Evolutionary conservation across 768 basidiomycete species (phyloP).

Genomic region (Leccinum variicolor): DNA sequence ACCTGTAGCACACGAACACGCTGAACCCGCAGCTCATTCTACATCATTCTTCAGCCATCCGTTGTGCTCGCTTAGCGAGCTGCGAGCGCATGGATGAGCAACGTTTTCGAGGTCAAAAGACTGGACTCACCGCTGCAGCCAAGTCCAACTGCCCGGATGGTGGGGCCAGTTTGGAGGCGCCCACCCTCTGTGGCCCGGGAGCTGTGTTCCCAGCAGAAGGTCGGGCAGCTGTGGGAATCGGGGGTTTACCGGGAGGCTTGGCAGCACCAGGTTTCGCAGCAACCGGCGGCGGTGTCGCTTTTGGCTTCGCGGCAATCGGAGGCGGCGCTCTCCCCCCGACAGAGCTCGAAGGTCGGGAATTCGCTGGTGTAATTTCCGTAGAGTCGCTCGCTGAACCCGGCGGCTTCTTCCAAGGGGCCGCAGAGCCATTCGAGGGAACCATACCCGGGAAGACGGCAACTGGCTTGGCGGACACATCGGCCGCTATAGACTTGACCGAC

Average conservation of each 20-base stretch:
- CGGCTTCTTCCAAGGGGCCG: conserved; percentile 72
- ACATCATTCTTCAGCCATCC: conserved; percentile 46
- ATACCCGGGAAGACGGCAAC: conserved; percentile 82
- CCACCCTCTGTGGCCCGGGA: conserved; percentile 37
- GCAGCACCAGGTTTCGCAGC: conserved; percentile 51
- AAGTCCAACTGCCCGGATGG: conserved; percentile 70
- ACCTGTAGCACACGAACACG: not conserved
- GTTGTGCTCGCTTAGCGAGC: conserved; percentile 79
- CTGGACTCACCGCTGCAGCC: conserved; percentile 68
- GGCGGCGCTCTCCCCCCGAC: conserved; percentile 53
- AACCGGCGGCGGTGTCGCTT: conserved; percentile 54
- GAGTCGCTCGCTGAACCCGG: conserved; percentile 34
- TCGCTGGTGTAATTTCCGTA: conserved; percentile 37
- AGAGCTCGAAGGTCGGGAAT: conserved; percentile 51
- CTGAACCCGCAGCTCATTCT: not conserved
- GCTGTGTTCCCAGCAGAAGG: conserved; percentile 39
- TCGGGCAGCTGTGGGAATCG: conserved; percentile 56
- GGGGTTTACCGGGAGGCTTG: conserved; percentile 55
- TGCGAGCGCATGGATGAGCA: conserved; percentile 27
- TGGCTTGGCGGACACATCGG: conserved; percentile 69
- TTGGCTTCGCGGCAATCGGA: conserved; percentile 63
- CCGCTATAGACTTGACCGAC: conserved; percentile 42
- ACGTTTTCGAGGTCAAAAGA: not conserved
- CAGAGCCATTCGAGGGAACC: conserved; percentile 61
- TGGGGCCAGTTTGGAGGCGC: conserved; percentile 40